phyloP scores from a whole-genome alignment of 805 yeast genomes.

The Yarrowia sp. region DNA sequence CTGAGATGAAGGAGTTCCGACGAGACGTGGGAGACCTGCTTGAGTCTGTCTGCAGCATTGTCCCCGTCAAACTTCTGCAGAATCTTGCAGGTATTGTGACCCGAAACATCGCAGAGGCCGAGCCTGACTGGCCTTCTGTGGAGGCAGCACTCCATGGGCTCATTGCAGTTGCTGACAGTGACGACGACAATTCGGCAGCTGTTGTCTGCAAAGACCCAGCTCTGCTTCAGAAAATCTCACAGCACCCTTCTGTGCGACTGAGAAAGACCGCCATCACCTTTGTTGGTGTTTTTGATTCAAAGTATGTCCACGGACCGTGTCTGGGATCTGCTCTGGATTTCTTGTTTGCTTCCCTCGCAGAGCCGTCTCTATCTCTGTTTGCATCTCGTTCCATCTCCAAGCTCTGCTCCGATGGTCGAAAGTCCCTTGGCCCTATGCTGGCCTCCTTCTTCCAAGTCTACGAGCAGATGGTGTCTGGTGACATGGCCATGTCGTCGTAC shows the following conservation, averaged over 20 bases:
- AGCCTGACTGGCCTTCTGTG: constrained; percentile 13
- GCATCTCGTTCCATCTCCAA: constrained; percentile 58
- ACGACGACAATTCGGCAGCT: not conserved
- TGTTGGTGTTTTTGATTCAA: constrained; percentile 59
- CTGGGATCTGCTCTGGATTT: constrained; percentile 55
- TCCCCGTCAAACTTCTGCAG: constrained; percentile 53
- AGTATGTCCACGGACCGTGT: constrained; percentile 48
- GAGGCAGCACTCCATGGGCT: constrained; percentile 19
- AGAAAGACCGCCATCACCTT: constrained; percentile 54
- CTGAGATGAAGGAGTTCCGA: constrained; percentile 66
- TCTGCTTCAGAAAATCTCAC: not conserved
- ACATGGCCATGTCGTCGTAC: constrained; percentile 3
- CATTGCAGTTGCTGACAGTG: constrained; percentile 8
- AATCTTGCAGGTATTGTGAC: constrained; percentile 39
- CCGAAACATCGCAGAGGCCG: constrained; percentile 9
- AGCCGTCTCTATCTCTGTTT: constrained; percentile 38
- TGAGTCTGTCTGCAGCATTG: constrained; percentile 64
- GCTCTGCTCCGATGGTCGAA: constrained; percentile 40
- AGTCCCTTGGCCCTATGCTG: constrained; percentile 32
- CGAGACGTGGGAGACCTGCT: constrained; percentile 74
- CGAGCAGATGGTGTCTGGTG: constrained; percentile 27
- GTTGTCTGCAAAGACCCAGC: not conserved
- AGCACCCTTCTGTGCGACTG: constrained; percentile 34
- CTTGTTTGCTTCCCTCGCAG: constrained; percentile 46
- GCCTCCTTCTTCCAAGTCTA: constrained; percentile 37